Evolutionary conservation across 495 filamentous ascomycete genomes (phyloP).

Genomic region (Saxophila tyrrhenica): DNA sequence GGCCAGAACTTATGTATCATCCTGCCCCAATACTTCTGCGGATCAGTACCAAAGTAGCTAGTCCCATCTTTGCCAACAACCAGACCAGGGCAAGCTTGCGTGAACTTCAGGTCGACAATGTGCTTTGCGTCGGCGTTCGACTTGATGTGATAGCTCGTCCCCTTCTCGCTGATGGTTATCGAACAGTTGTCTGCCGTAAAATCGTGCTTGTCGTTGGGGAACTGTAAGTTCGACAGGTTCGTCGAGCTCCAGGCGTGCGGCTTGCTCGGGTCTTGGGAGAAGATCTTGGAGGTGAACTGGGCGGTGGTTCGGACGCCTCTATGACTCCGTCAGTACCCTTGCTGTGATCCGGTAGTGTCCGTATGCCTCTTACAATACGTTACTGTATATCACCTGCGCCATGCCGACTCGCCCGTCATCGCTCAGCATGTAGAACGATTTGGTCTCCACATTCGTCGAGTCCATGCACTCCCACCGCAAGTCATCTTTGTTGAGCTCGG

Average conservation of each 20-base stretch:
- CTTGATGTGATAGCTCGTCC: conserved; percentile 69
- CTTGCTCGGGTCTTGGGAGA: conserved; percentile 57
- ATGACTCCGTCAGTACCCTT: conserved; percentile 3
- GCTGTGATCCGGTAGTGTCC: neutral
- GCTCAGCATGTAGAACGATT: conserved; percentile 82
- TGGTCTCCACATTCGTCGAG: conserved; percentile 87
- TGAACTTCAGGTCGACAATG: conserved; percentile 75
- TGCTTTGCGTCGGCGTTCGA: conserved; percentile 64
- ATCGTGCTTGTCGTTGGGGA: conserved; percentile 67
- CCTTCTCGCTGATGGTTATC: conserved; percentile 73
- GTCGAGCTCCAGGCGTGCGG: conserved; percentile 71
- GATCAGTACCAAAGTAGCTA: conserved; percentile 74
- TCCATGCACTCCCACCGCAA: conserved; percentile 72
- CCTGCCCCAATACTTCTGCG: conserved; percentile 73
- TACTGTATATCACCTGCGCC: conserved; percentile 92
- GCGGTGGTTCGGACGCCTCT: conserved; percentile 82
- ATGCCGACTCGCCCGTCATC: conserved; percentile 67
- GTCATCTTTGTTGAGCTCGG: conserved; percentile 63
- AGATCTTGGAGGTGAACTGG: conserved; percentile 88
- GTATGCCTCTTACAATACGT: conserved; percentile 65
- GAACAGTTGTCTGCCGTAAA: conserved; percentile 79
- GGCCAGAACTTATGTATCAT: conserved; percentile 95
- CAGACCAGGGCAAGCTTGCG: conserved; percentile 66
- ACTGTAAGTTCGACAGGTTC: conserved; percentile 60
- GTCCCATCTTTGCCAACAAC: conserved; percentile 77